Evolutionary conservation across 805 yeast genomes (phyloP), one percentile per base, ranked within the genome.

Genomic region (Monosporozyma aquatica): DNA sequence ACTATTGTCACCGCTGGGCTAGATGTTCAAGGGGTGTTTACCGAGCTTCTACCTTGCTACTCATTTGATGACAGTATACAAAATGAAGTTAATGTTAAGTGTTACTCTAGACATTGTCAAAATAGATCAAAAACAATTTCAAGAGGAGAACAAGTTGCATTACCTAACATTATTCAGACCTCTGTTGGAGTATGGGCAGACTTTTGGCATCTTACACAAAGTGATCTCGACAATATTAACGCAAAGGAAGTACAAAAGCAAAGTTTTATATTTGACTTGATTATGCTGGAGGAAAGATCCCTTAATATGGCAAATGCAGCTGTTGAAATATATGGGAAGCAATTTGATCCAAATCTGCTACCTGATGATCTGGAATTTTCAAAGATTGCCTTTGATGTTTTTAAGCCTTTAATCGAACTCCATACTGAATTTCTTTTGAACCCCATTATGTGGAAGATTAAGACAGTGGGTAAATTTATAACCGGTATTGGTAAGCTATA

Each of bases 221-320:
- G 73, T 20, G 81, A 78, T 38, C 54, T 79, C 22, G 58, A 67
- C 17, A 71, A 66, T n/a, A 62, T 75, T 6, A 77, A 71, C 41
- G 70, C 71, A 9, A 58, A 61, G 9, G 75, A 76, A 42, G 67
- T 78, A n/a, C 76, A 76, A 52, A 69, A 77, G 28, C 95, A 86
- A 56, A 80, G 85, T 43, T 77, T 80, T 44, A 72, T 84, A 4
- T 87, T 82, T 61, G 95, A 86, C 55, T 64, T 85, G 38, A 75
- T 86, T 23, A 69, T 77, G 43, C 73, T 78, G 37, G 95, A 85
- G 49, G 85, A 81, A 51, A 71, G 76, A 14, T 82, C 81, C 41
- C 71, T 84, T 20, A 77, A 75, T 38, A 72, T 85, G 53, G 80
- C 87, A 2, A 70, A 71, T 47, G 75, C 81, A 3, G 80, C 84